Evolutionary conservation across 495 filamentous ascomycete genomes (phyloP), one percentile per base, ranked within the genome.

Genomic region (Tuber indicum): DNA sequence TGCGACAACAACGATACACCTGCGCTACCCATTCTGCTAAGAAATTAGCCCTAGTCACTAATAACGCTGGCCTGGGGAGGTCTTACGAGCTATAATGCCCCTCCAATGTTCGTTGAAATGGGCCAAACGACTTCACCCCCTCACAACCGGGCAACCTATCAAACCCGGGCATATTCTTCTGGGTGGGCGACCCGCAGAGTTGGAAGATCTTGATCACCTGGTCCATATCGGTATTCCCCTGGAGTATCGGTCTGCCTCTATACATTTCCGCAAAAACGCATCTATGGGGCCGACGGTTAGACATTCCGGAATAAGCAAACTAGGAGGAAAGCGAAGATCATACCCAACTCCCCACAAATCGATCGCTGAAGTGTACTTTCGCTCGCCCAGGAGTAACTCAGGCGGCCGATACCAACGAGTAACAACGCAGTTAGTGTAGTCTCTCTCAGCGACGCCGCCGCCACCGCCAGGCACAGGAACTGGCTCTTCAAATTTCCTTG

Each of bases 251-350:
- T 83, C 93, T 97, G 72, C 94, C 90, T 80, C 93, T 91, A 77
- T 98, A 92, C 96, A 99, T 99, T 85, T 99, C 96, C 45, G 94
- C 96, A 84, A 99, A 98, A 17, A 99, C 94, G 83, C 96, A 98
- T 44, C 93, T 95, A 78, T 21, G 58, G 32, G 10, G 75, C 79
- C 70, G 12, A 72, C 47, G 76, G 58, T 42, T 46, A 41, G 42
- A 43, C 66, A 26, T 36, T 66, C 12, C 12, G 26, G 19, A n/a
- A 7, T 6, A 19, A 36, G 58, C 26, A 3, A 66, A 66, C 36
- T 66, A 14, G 26, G 58, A 36, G 72, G 32, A 21, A 71, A n/a
- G 66, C 74, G 74, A 39, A 52, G 75, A 71, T 81, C 87, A 86
- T 88, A 95, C 92, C 95, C 95, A 81, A 97, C 94, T 82, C 96